Percentiles rank a stretch among this genome's conserved stretches.
These are phyloP conservation scores for Arthroderma uncinatum DNA, from an alignment of 2,329 filamentous ascomycete genomes.

Conservation along the genomic window DNA sequence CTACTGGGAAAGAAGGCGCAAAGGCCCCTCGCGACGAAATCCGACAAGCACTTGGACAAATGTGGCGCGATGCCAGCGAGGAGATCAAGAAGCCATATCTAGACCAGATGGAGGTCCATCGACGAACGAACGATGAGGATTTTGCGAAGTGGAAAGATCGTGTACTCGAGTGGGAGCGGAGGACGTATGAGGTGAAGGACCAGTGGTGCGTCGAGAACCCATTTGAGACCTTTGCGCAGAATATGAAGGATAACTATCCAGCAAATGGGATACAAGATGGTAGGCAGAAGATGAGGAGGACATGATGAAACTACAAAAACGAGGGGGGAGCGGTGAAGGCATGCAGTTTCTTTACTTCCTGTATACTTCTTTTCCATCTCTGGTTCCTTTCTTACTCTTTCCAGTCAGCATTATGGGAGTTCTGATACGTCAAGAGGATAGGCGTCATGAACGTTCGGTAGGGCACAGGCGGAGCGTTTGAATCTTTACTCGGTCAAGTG, in stretches of 20 bases:
- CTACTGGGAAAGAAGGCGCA: conserved; percentile 54
- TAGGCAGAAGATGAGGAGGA: conserved; percentile 8
- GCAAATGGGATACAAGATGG: not conserved
- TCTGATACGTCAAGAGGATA: not conserved
- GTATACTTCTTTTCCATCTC: not conserved
- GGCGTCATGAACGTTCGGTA: not conserved
- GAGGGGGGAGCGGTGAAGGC: not conserved
- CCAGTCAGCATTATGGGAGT: conserved; percentile 2
- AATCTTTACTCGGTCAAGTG: no score
- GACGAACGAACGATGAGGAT: conserved; percentile 53
- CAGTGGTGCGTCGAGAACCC: conserved; percentile 31
- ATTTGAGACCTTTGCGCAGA: conserved; percentile 20
- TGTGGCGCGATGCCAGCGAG: conserved; percentile 70
- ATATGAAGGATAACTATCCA: conserved; percentile 5
- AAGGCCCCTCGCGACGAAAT: conserved; percentile 63
- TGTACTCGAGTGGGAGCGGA: conserved; percentile 42
- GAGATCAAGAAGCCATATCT: conserved; percentile 68
- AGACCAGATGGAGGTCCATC: conserved; percentile 60
- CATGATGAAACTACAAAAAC: no score
- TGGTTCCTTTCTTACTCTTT: not conserved
- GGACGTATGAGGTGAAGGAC: conserved; percentile 30
- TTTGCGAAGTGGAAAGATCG: conserved; percentile 61
- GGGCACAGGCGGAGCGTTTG: not conserved
- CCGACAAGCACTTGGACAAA: conserved; percentile 70
- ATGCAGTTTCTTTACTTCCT: not conserved